Percentiles rank a stretch among this genome's conserved stretches.
These are phyloP conservation scores for Talaromyces marneffei DNA, from an alignment of 2,329 filamentous ascomycete genomes.

Conservation along the genomic window DNA sequence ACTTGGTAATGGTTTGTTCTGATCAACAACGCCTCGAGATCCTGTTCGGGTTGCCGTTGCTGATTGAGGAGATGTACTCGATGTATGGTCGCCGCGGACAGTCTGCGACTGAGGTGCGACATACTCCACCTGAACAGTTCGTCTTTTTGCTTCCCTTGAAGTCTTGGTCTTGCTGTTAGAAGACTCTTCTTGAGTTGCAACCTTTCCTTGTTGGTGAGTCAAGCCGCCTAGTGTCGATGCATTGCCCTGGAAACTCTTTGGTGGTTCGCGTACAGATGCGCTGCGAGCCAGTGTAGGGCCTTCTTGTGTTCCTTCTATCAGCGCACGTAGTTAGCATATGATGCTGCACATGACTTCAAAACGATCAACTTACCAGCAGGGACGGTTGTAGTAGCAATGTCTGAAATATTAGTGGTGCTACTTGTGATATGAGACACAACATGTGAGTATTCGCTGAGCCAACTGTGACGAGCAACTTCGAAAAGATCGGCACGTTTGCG, in stretches of 20 bases:
- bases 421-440: slow-evolving; percentile 96
- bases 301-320: slow-evolving; percentile 49
- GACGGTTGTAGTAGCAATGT: slow-evolving; percentile 75
- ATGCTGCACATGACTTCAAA: slow-evolving; percentile 16
- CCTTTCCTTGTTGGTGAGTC: slow-evolving; percentile 65
- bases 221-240: slow-evolving; percentile 54
- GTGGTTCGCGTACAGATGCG: slow-evolving; percentile 82
- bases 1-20: slow-evolving; percentile 39
- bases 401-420: slow-evolving; percentile 77
- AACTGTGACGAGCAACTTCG: slow-evolving; percentile 95
- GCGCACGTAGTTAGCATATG: not conserved
- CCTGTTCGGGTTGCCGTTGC: slow-evolving; percentile 14
- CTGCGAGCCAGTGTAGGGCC: slow-evolving; percentile 67
- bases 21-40: slow-evolving; percentile 18
- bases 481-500: slow-evolving; percentile 92
- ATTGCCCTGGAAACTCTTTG: slow-evolving; percentile 56
- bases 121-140: slow-evolving; percentile 96
- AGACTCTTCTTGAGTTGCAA: slow-evolving; percentile 52
- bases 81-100: slow-evolving; percentile 55
- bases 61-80: slow-evolving; percentile 17
- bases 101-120: slow-evolving; percentile 87
- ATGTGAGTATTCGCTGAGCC: slow-evolving; percentile 95
- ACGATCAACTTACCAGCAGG: slow-evolving; percentile 45
- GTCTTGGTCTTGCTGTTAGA: slow-evolving; percentile 53
- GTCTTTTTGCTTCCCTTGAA: slow-evolving; percentile 76